Evolutionary conservation across 805 yeast genomes (phyloP).

Genomic region (Kuraishia molischiana): DNA sequence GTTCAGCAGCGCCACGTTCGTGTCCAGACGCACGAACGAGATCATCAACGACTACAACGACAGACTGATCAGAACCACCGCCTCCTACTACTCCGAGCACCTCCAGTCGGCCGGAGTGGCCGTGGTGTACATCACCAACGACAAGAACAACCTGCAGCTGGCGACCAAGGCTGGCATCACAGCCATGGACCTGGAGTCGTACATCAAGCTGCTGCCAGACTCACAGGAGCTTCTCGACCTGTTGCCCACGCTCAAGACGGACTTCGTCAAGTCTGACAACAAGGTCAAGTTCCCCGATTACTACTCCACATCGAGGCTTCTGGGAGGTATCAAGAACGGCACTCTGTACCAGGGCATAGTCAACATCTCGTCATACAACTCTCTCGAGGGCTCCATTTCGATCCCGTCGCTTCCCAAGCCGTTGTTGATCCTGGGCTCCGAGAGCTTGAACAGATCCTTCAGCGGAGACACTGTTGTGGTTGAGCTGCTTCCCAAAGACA

Average conservation of each 20-base stretch:
- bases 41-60: conserved; percentile 85
- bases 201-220: conserved; percentile 61
- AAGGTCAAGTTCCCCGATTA: conserved; percentile 69
- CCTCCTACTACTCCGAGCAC: conserved; percentile 66
- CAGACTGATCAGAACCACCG: conserved; percentile 72
- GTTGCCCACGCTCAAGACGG: conserved; percentile 41
- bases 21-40: conserved; percentile 55
- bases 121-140: conserved; percentile 66
- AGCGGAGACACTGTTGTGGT: conserved; percentile 89
- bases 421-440: conserved; percentile 70
- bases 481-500: conserved; percentile 73
- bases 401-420: conserved; percentile 73
- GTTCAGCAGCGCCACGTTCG: conserved; percentile 63
- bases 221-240: conserved; percentile 69
- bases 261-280: conserved; percentile 23
- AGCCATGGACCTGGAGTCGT: conserved; percentile 56
- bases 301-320: conserved; percentile 67
- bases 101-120: conserved; percentile 33
- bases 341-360: conserved; percentile 80
- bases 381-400: conserved; percentile 76
- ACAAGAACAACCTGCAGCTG: conserved; percentile 49
- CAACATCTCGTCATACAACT: conserved; percentile 75
- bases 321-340: conserved; percentile 88
- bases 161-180: conserved; percentile 44
- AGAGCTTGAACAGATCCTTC: conserved; percentile 81